Evolutionary conservation across 768 basidiomycete species (phyloP).

Genomic region (Leccinellum albellum): DNA sequence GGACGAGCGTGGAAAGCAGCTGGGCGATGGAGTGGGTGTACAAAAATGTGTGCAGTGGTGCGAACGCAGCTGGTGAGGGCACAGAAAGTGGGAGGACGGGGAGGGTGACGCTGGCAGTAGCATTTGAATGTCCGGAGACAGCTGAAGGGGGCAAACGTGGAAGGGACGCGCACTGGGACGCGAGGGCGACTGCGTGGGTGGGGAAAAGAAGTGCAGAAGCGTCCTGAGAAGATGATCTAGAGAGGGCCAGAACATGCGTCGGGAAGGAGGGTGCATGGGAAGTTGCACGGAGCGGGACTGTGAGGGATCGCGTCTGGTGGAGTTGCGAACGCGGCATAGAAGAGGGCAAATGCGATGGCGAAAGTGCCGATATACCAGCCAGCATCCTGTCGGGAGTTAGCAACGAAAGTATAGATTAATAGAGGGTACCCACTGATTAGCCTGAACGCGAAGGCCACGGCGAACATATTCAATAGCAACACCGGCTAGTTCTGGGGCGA

Average conservation of each 20-base stretch:
- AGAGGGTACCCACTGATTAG: constrained; percentile 38
- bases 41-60: constrained; percentile 57
- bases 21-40: constrained; percentile 56
- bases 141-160: constrained; percentile 47
- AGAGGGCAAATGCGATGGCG: constrained; percentile 41
- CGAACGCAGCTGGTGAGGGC: constrained; percentile 60
- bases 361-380: constrained; percentile 42
- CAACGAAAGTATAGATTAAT: constrained; percentile 9
- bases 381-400: constrained; percentile 35
- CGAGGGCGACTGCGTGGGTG: constrained; percentile 66
- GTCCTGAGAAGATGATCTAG: constrained; percentile 27
- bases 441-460: constrained; percentile 43
- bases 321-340: constrained; percentile 31
- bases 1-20: constrained; percentile 49
- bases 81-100: constrained; percentile 64
- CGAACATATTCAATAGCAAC: constrained; percentile 64
- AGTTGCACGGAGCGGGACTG: constrained; percentile 31
- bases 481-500: constrained; percentile 47
- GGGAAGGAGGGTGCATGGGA: constrained; percentile 32
- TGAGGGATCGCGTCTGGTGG: constrained; percentile 28
- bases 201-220: constrained; percentile 51
- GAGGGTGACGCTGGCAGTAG: constrained; percentile 38
- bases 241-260: constrained; percentile 53
- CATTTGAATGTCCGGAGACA: constrained; percentile 31
- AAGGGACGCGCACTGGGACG: constrained; percentile 63